These are phyloP conservation scores for Suillus alpinus DNA, from an alignment of 768 basidiomycete genomes.

Conservation along the genomic window DNA sequence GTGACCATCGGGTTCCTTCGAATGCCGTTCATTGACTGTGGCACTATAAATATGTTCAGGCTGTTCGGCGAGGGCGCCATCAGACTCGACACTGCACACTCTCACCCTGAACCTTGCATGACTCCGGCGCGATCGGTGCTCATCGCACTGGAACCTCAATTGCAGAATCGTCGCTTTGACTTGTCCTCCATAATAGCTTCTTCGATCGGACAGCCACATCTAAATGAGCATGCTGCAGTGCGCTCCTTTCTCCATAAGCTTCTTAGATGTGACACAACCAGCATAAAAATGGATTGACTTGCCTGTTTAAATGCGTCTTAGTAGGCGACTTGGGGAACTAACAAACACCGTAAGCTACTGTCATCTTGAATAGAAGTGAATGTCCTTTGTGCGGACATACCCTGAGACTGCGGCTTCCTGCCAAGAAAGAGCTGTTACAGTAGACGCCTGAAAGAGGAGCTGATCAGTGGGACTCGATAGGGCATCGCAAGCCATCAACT, in stretches of 20 bases:
- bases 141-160: slow-evolving; percentile 12
- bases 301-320: slow-evolving; percentile 15
- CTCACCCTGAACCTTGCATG: not conserved
- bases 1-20: not conserved
- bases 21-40: not conserved
- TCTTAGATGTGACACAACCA: not conserved
- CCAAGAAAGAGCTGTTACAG: slow-evolving; percentile 15
- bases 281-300: slow-evolving; percentile 8
- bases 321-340: not conserved
- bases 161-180: slow-evolving; percentile 14
- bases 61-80: not conserved
- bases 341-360: not conserved
- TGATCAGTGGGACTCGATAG: slow-evolving; percentile 31
- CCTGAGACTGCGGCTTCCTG: not conserved
- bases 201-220: slow-evolving; percentile 20
- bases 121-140: slow-evolving; percentile 6
- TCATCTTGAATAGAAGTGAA: not conserved
- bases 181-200: slow-evolving; percentile 16
- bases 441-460: not conserved
- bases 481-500: slow-evolving; percentile 26
- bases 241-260: slow-evolving; percentile 19
- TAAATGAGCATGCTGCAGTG: slow-evolving; percentile 11
- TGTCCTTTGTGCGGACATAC: not conserved
- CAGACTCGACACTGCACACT: slow-evolving; percentile 14
- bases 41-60: not conserved